These are phyloP conservation scores for Anthracocystis panici-leucophaei DNA, from an alignment of 1,284 basidiomycete genomes.

Conservation along the genomic window DNA sequence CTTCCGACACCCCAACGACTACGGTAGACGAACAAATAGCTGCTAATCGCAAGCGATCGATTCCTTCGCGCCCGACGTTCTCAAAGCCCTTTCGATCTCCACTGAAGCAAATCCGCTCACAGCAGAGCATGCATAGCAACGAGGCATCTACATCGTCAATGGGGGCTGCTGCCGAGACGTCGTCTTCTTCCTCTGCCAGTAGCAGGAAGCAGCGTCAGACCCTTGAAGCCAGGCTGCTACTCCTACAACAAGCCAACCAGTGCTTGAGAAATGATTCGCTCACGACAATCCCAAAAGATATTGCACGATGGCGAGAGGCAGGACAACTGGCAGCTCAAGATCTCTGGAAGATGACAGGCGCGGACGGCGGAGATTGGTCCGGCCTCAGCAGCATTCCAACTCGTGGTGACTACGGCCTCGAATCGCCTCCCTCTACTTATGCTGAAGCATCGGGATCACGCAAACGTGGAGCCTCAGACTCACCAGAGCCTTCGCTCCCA, in stretches of 20 bases:
- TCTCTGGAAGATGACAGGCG: conserved; percentile 45
- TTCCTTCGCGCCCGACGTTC: conserved; percentile 6
- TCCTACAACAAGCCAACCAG: conserved; percentile 43
- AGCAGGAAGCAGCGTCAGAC: conserved; percentile 32
- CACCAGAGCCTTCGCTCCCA: conserved; percentile 15
- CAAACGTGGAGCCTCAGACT: conserved; percentile 14
- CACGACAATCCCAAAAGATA: conserved; percentile 27
- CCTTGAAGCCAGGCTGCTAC: conserved; percentile 31
- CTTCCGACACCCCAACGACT: conserved; percentile 8
- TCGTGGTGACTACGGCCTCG: conserved; percentile 42
- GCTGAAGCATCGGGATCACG: not conserved
- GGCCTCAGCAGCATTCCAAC: conserved; percentile 7
- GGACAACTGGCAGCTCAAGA: conserved; percentile 44
- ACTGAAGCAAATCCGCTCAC: conserved; percentile 13
- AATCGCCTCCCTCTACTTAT: conserved; percentile 21
- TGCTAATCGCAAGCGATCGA: conserved; percentile 1
- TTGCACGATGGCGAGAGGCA: conserved; percentile 41
- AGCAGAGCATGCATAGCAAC: conserved; percentile 10
- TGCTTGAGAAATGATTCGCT: conserved; percentile 31
- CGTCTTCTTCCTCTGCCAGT: conserved; percentile 8
- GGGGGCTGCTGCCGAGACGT: not conserved
- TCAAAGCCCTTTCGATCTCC: conserved; percentile 30
- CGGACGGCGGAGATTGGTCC: conserved; percentile 38
- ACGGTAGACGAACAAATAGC: conserved; percentile 2
- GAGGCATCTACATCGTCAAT: not conserved